A percentile compares a stretch with the other conserved stretches of the same genome.
Conservation (phyloP, 495 filamentous ascomycete species). For the Pyrenula massariospora region DNA sequence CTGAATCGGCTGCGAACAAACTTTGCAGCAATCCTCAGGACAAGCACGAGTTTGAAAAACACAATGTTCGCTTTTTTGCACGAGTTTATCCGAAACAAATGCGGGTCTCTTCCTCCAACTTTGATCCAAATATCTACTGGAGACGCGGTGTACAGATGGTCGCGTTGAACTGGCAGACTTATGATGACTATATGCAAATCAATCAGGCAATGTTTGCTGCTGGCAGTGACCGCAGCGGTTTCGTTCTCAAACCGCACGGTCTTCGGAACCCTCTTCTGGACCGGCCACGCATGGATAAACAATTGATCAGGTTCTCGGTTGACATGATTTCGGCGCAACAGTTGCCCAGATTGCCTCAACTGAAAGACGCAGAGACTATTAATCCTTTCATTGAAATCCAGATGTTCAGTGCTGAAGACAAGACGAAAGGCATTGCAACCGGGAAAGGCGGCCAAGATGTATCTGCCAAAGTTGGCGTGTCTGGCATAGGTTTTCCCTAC, state of each 20-base stretch:
- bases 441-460: slow-evolving; percentile 61
- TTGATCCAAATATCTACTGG: slow-evolving; percentile 87
- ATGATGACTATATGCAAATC: slow-evolving; percentile 85
- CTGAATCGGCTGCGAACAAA: slow-evolving; percentile 70
- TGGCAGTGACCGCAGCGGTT: slow-evolving; percentile 75
- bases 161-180: slow-evolving; percentile 96
- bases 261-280: slow-evolving; percentile 49
- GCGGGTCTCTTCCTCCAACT: slow-evolving; percentile 78
- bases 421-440: slow-evolving; percentile 48
- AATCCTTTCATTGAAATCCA: slow-evolving; percentile 94
- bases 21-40: slow-evolving; percentile 58
- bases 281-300: slow-evolving; percentile 48
- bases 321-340: slow-evolving; percentile 90
- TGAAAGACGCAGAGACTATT: slow-evolving; percentile 58
- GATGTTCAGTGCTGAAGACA: slow-evolving; percentile 88
- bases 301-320: slow-evolving; percentile 70
- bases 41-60: slow-evolving; percentile 65
- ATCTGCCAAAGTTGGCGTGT: slow-evolving; percentile 55
- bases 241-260: slow-evolving; percentile 84
- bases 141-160: slow-evolving; percentile 92
- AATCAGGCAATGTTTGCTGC: slow-evolving; percentile 98
- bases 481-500: slow-evolving; percentile 64
- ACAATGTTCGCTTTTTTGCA: slow-evolving; percentile 88
- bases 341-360: slow-evolving; percentile 66
- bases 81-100: slow-evolving; percentile 79